Conservation (phyloP, 495 filamentous ascomycete genomes). For the Xanthoparmelia taractica region DNA sequence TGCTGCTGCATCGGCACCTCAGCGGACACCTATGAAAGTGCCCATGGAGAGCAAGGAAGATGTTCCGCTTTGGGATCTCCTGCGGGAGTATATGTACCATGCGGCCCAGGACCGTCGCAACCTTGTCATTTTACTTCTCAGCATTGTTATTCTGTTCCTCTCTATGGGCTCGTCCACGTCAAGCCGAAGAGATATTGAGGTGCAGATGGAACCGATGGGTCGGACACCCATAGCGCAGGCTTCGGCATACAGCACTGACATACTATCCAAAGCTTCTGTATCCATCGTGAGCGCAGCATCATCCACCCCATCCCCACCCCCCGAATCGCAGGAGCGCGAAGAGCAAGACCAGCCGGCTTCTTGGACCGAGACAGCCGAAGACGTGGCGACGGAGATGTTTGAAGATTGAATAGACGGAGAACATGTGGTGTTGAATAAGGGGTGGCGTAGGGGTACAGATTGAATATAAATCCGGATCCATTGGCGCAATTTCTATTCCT, state of each 20-base stretch:
- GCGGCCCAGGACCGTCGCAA: slow-evolving; percentile 64
- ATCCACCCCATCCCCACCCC: neutral
- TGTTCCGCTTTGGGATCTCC: slow-evolving; percentile 45
- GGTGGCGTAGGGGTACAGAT: neutral
- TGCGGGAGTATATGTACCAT: slow-evolving; percentile 61
- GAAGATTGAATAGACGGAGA: slow-evolving; percentile 5
- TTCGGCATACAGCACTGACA: neutral
- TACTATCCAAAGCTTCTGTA: neutral
- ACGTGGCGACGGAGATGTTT: slow-evolving; percentile 6
- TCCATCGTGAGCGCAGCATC: neutral
- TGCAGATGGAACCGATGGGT: neutral
- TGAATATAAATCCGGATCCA: neutral
- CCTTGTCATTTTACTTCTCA: slow-evolving; percentile 56
- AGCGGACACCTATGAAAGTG: slow-evolving; percentile 47
- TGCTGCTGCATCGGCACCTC: slow-evolving; percentile 39
- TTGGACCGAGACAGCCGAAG: slow-evolving; percentile 6
- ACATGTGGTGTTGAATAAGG: neutral
- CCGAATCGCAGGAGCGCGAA: neutral
- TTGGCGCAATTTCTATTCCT: neutral
- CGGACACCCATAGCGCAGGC: slow-evolving; percentile 1
- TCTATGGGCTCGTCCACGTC: slow-evolving; percentile 29
- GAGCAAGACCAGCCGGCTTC: neutral
- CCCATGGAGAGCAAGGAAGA: slow-evolving; percentile 27
- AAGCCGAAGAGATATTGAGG: neutral
- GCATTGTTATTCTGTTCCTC: slow-evolving; percentile 51